Evolutionary conservation across 2,329 filamentous ascomycete species (phyloP), one percentile per base, ranked within the genome.

Genomic region (Fusarium caatingaense): DNA sequence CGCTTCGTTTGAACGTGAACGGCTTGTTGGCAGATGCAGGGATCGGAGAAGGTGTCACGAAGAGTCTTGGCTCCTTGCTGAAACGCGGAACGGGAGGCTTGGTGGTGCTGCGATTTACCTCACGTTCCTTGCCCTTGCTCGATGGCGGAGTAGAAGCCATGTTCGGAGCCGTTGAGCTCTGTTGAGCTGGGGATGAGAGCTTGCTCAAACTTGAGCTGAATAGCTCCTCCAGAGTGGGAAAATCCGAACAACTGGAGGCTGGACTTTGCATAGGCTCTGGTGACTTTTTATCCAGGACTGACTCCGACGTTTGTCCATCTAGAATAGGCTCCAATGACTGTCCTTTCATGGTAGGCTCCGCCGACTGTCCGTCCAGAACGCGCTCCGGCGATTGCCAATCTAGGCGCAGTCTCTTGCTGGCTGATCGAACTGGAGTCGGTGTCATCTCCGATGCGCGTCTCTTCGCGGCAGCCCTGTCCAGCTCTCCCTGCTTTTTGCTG

Each of bases 161-260:
- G 10, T 4, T 18, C 13, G 21, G 18, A n/a, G 34, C 18, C 18
- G 2, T 18, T 25, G 21, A 37, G 25, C n/a, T 53, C 4, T 30
- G 30, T 5, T 27, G 59, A 0, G 18, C 20, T 0, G 27, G 58
- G 0, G 60, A 63, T 0, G 60, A 63, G 0, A 25, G 41, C 0
- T 34, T 54, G 0, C 20, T 50, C 23, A 64, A 21, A 2, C 50
- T 57, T 0, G 61, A 59, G 30, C 60, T 64, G 0, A 51, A 37
- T 0, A 64, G 10, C 0, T 50, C 60, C 2, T 51, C 21, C 0
- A 64, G 5, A 4, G 45, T 28, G 0, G 62, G 62, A 8, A 65
- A 13, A 4, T 64, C 53, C 0, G 53, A 50, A 0, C 46, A 59
- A 2, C 5, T 12, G 4, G 60, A 11, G 2, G 32, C 32, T 0